Evolutionary conservation across 345 rosid genomes (phyloP), one percentile per base, ranked within the genome.

Genomic region (Eucalyptus cloeziana): DNA sequence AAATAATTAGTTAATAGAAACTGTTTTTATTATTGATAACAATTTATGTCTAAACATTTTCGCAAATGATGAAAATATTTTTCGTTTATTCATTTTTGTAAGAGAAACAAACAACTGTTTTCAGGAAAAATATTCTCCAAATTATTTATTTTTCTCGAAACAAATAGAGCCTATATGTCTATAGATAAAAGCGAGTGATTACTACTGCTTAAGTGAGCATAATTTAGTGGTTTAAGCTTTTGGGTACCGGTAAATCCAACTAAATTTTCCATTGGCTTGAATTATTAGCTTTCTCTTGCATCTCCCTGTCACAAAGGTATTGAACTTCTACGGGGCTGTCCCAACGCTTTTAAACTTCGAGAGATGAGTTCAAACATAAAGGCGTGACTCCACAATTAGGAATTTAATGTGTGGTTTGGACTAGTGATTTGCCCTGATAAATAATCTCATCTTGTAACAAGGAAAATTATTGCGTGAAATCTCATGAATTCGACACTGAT

Each of bases 21-120:
- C 0, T 19, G 0, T 52, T 52, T 52, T 52, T 19, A 52, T 52
- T 52, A 19, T 52, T 0, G 24, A 52, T 19, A 19, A 1, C 4
- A 52, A 52, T 52, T 52, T 52, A 51, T 51, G 0, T 19, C 0
- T 52, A 52, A 21, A 52, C 1, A 52, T 52, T 52, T 52, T 52
- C 24, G 24, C 24, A 52, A 21, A 21, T 1, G 0, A 52, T 52
- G 10, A 52, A 52, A 52, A 52, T 52, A 52, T 7, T 52, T 52
- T 52, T 52, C 10, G 2, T 52, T 52, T 21, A 52, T 52, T 52
- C 0, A 0, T 52, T 52, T 52, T 7, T 52, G 2, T 52, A 52
- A 52, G 58, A 7, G 25, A 52, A 52, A 52, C 25, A 52, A 52
- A 52, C 25, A 21, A 52, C 5, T 1, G 2, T 52, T 52, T 52